phyloP scores from a whole-genome alignment of 2,329 filamentous ascomycete genomes.

The Clonostachys solani region DNA sequence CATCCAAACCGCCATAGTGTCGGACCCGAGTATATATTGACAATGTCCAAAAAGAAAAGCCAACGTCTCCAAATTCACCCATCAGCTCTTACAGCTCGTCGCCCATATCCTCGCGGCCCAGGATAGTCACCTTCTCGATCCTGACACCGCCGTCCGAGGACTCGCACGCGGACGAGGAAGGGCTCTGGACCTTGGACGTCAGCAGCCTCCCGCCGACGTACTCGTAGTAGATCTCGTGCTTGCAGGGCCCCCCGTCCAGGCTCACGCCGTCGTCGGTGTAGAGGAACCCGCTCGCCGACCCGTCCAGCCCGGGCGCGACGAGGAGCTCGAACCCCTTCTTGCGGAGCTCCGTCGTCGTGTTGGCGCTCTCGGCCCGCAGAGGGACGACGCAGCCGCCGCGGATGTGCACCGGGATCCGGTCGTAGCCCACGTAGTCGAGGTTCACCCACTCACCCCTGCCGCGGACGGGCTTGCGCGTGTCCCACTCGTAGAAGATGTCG shows the following conservation, averaged over 20 bases:
- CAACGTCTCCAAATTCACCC: no score
- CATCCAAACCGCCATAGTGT: no score
- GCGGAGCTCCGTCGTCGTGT: constrained; percentile 59
- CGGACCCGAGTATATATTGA: no score
- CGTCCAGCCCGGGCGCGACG: constrained; percentile 58
- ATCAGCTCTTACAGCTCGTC: not conserved
- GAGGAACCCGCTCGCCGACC: constrained; percentile 58
- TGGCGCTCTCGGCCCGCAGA: constrained; percentile 44
- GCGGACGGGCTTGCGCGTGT: constrained; percentile 38
- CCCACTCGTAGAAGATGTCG: constrained; percentile 44
- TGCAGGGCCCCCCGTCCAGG: constrained; percentile 45
- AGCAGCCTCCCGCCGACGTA: constrained; percentile 36
- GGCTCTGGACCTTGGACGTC: constrained; percentile 9
- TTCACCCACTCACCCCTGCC: constrained; percentile 23
- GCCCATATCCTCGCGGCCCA: constrained; percentile 21
- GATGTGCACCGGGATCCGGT: constrained; percentile 58
- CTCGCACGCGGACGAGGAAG: no score
- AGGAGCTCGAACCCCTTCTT: constrained; percentile 64
- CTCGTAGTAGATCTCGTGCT: constrained; percentile 51
- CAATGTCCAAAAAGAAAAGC: no score
- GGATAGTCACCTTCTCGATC: constrained; percentile 41
- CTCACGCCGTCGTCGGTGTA: constrained; percentile 75
- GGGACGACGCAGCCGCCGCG: constrained; percentile 61
- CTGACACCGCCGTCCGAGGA: constrained; percentile 34
- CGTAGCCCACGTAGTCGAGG: constrained; percentile 27